phyloP scores from a whole-genome alignment of 768 basidiomycete genomes.

The Tylopilus sp. region DNA sequence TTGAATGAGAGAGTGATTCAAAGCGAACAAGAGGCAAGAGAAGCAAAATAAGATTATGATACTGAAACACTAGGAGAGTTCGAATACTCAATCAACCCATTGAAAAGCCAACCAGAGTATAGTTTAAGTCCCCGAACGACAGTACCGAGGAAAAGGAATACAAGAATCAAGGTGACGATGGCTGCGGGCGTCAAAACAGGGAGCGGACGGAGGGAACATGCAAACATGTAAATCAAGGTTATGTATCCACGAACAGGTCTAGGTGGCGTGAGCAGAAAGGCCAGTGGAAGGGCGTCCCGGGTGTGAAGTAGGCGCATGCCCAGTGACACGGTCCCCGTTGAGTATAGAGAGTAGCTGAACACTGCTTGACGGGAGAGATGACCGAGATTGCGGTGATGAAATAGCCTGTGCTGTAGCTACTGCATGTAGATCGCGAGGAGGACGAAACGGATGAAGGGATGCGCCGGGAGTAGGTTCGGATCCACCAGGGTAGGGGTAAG shows the following conservation, averaged over 20 bases:
- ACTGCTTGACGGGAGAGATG: slow-evolving; percentile 21
- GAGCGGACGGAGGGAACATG: slow-evolving; percentile 7
- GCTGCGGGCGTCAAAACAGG: background rate
- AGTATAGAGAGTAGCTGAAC: slow-evolving; percentile 36
- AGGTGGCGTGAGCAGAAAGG: slow-evolving; percentile 22
- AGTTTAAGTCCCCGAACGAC: slow-evolving; percentile 19
- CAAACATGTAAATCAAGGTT: slow-evolving; percentile 17
- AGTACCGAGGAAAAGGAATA: slow-evolving; percentile 8
- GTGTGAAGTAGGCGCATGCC: slow-evolving; percentile 8
- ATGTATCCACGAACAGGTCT: slow-evolving; percentile 12
- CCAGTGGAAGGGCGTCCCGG: slow-evolving; percentile 6
- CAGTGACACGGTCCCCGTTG: slow-evolving; percentile 25
- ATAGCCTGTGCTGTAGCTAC: slow-evolving; percentile 9
- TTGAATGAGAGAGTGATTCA: slow-evolving; percentile 11
- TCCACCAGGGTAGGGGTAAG: slow-evolving; percentile 14
- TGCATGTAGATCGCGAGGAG: slow-evolving; percentile 13
- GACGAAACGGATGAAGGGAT: slow-evolving; percentile 7
- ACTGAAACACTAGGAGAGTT: slow-evolving; percentile 26
- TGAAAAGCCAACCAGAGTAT: slow-evolving; percentile 21
- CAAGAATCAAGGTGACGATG: slow-evolving; percentile 13
- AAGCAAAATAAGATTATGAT: slow-evolving; percentile 30
- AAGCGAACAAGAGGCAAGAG: slow-evolving; percentile 18
- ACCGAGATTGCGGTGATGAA: slow-evolving; percentile 14
- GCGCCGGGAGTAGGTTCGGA: slow-evolving; percentile 6
- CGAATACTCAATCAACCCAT: slow-evolving; percentile 22